Percentiles rank a stretch among this genome's conserved stretches.
Evolutionary conservation across 768 basidiomycete species (phyloP).

Genomic region (Agrocybe pediades): DNA sequence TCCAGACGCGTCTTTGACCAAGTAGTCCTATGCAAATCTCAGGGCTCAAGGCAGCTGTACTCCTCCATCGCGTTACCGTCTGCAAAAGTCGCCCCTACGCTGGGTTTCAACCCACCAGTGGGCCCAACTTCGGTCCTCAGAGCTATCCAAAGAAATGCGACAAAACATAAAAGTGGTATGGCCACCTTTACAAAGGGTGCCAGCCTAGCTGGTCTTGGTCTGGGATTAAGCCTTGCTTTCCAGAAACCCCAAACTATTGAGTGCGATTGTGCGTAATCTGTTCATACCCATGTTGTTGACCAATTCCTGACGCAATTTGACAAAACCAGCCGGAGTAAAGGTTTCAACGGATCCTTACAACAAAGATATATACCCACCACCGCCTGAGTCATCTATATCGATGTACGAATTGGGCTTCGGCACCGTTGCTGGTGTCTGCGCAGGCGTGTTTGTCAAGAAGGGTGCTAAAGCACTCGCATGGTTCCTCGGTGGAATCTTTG

Average conservation of each 20-base stretch:
- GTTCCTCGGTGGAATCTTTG: slow-evolving; percentile 86
- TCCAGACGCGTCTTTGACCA: neutral
- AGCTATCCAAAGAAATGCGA: neutral
- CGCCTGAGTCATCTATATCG: slow-evolving; percentile 75
- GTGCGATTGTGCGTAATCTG: no score
- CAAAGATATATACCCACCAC: slow-evolving; percentile 39
- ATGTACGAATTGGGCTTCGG: slow-evolving; percentile 86
- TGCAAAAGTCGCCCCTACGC: neutral
- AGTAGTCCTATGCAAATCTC: neutral
- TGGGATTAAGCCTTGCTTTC: slow-evolving; percentile 42
- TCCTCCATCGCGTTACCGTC: neutral
- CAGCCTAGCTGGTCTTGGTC: slow-evolving; percentile 41
- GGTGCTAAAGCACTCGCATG: slow-evolving; percentile 86
- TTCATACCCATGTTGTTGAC: no score
- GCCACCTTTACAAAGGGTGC: slow-evolving; percentile 25
- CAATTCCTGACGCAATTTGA: neutral
- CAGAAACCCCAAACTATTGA: slow-evolving; percentile 35
- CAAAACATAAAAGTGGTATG: neutral
- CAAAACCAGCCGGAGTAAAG: neutral
- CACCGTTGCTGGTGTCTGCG: slow-evolving; percentile 84
- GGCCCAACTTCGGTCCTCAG: neutral
- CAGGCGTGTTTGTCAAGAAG: slow-evolving; percentile 94
- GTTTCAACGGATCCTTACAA: slow-evolving; percentile 6
- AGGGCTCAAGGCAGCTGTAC: neutral
- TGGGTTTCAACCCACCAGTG: neutral